Percentiles rank a stretch among this genome's conserved stretches.
These are phyloP conservation scores for Pseudognaphalium luteoalbum DNA, from an alignment of 129 eudicot species.

Conservation along the genomic window DNA sequence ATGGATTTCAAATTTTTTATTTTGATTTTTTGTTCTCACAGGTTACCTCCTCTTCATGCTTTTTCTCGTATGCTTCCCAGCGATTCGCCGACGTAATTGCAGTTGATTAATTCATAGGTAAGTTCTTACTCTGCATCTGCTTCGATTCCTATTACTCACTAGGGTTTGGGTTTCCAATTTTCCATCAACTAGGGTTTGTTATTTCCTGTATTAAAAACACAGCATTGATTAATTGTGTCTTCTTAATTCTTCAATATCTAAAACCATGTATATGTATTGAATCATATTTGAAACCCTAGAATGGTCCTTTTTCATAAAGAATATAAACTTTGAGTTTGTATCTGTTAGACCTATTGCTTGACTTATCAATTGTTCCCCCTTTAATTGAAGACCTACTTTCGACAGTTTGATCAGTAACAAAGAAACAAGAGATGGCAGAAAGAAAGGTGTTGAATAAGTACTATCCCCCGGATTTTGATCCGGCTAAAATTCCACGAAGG, in stretches of 20 bases:
- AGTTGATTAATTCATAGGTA: neutral
- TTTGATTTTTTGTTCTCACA: no score
- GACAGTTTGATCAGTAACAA: conserved; percentile 9
- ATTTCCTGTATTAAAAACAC: neutral
- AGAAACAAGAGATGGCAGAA: conserved; percentile 61
- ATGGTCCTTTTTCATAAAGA: no score
- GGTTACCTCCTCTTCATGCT: no score
- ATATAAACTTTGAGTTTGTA: neutral
- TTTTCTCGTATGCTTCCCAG: no score
- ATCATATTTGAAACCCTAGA: neutral
- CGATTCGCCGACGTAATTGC: no score
- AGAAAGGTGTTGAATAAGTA: conserved; percentile 78
- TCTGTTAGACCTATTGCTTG: neutral
- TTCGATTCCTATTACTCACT: neutral
- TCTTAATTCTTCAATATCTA: neutral
- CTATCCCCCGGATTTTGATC: conserved; percentile 88
- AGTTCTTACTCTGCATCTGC: neutral
- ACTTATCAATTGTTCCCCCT: no score
- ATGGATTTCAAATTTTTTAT: no score
- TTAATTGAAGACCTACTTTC: neutral
- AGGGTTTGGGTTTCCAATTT: neutral
- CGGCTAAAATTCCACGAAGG: conserved; percentile 72
- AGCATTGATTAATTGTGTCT: no score
- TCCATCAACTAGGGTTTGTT: neutral
- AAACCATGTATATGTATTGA: neutral